Evolutionary conservation across 176 grass and related monocot species (phyloP).

Genomic region (Eleusine indica): DNA sequence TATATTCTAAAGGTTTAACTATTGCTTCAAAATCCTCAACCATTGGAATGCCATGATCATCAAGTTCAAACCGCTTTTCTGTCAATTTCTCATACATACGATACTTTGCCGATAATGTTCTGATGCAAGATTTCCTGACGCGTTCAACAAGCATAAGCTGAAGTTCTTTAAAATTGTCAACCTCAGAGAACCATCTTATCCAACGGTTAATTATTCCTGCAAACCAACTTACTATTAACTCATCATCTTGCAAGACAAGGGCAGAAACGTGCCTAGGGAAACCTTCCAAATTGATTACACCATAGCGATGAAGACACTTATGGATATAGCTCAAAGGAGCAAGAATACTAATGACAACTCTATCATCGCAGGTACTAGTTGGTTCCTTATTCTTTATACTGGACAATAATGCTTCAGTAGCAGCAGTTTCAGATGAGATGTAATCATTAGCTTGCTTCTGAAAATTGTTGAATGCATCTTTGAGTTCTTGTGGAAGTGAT

Average conservation of each 20-base stretch:
- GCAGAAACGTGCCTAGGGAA: slow-evolving; percentile 72
- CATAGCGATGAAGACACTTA: slow-evolving; percentile 76
- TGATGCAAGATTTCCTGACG: slow-evolving; percentile 91
- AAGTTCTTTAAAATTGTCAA: slow-evolving; percentile 87
- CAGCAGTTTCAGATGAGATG: slow-evolving; percentile 62
- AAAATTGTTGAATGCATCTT: slow-evolving; percentile 81
- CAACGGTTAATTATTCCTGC: slow-evolving; percentile 79
- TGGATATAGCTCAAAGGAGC: slow-evolving; percentile 68
- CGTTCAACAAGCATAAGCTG: slow-evolving; percentile 65
- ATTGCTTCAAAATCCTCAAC: slow-evolving; percentile 63
- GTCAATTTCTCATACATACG: slow-evolving; percentile 78
- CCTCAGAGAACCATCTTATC: slow-evolving; percentile 74
- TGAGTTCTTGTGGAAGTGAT: slow-evolving; percentile 75
- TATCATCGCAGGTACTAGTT: slow-evolving; percentile 43
- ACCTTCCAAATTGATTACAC: slow-evolving; percentile 79
- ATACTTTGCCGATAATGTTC: slow-evolving; percentile 89
- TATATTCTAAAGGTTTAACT: slow-evolving; percentile 44
- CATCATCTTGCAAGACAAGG: slow-evolving; percentile 93
- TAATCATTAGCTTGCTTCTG: slow-evolving; percentile 76
- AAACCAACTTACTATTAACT: slow-evolving; percentile 94
- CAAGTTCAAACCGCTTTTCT: slow-evolving; percentile 89
- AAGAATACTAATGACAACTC: slow-evolving; percentile 56
- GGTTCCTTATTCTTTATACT: slow-evolving; percentile 45
- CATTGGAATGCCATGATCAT: slow-evolving; percentile 68
- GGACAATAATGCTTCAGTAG: slow-evolving; percentile 56